These are phyloP conservation scores for Goffeauzyma gilvescens DNA, from an alignment of 768 basidiomycete genomes.

Conservation along the genomic window DNA sequence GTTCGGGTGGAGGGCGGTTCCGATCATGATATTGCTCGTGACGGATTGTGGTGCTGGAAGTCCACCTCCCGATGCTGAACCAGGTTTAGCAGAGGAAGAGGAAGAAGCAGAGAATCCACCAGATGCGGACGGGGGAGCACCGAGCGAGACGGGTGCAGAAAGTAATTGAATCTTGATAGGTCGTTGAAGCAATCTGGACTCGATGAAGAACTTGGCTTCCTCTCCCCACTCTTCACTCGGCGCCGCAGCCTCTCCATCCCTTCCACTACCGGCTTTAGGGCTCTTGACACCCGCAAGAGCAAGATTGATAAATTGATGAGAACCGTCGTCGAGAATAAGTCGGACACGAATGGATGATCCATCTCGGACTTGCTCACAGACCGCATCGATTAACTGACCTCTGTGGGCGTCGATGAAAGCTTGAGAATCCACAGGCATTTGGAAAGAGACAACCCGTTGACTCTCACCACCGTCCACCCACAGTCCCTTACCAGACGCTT, in stretches of 20 bases:
- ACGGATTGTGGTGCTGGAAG: constrained; percentile 39
- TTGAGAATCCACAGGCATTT: constrained; percentile 76
- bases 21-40: constrained; percentile 72
- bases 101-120: constrained; percentile 60
- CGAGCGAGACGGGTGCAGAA: constrained; percentile 41
- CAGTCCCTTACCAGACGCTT: constrained; percentile 42
- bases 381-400: constrained; percentile 69
- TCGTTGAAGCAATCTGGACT: constrained; percentile 35
- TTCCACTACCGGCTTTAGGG: constrained; percentile 22
- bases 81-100: too few relatives aligned
- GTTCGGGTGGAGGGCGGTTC: constrained; percentile 60
- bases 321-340: constrained; percentile 65
- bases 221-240: constrained; percentile 67
- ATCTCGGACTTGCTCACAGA: constrained; percentile 86
- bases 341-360: constrained; percentile 77
- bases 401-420: constrained; percentile 81
- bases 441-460: constrained; percentile 52
- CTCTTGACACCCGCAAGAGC: constrained; percentile 30
- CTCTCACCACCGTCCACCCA: constrained; percentile 42
- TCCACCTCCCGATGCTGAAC: constrained; percentile 23
- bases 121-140: constrained; percentile 62
- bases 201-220: constrained; percentile 92
- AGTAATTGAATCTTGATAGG: constrained; percentile 30
- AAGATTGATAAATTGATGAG: constrained; percentile 79
- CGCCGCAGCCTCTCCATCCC: constrained; percentile 20